Evolutionary conservation across 371 early-diverging fungal genomes (phyloP).

Genomic region (Circinella umbellata): DNA sequence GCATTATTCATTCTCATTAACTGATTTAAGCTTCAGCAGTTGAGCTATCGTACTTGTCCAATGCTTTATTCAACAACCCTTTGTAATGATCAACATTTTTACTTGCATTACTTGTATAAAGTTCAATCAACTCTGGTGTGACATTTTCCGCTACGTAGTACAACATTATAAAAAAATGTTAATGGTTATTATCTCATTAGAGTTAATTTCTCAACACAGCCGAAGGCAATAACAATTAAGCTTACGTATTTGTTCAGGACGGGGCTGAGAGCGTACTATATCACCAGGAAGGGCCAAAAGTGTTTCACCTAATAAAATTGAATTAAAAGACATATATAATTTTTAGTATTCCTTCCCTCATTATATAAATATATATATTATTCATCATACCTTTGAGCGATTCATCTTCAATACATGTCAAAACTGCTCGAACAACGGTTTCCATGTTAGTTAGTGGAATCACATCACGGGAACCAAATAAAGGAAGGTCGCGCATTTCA

Average conservation of each 20-base stretch:
- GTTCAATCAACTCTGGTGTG: not conserved
- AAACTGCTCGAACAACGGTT: slow-evolving; percentile 54
- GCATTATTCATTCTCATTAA: too few relatives aligned
- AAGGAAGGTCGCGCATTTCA: not conserved
- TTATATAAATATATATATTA: too few relatives aligned
- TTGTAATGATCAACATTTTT: not conserved
- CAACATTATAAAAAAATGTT: not conserved
- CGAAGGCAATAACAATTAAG: not conserved
- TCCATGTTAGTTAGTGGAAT: slow-evolving; percentile 40
- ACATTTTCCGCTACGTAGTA: not conserved
- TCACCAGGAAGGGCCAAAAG: slow-evolving; percentile 29
- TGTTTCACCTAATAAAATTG: slow-evolving; percentile 15
- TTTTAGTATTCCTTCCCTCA: not conserved
- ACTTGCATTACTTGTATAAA: not conserved
- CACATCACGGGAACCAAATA: not conserved
- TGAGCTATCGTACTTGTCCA: not conserved
- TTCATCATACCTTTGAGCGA: slow-evolving; percentile 38
- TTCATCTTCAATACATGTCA: slow-evolving; percentile 50
- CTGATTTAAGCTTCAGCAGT: too few relatives aligned
- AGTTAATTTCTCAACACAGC: too few relatives aligned
- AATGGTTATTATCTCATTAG: too few relatives aligned
- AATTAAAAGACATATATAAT: not conserved
- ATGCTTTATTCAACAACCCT: not conserved
- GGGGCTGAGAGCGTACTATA: slow-evolving; percentile 10
- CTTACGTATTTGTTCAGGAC: slow-evolving; percentile 12